A percentile compares a stretch with the other conserved stretches of the same genome.
These are phyloP conservation scores for Nigrospora sphaerica DNA, from an alignment of 2,329 filamentous ascomycete genomes.

Conservation along the genomic window DNA sequence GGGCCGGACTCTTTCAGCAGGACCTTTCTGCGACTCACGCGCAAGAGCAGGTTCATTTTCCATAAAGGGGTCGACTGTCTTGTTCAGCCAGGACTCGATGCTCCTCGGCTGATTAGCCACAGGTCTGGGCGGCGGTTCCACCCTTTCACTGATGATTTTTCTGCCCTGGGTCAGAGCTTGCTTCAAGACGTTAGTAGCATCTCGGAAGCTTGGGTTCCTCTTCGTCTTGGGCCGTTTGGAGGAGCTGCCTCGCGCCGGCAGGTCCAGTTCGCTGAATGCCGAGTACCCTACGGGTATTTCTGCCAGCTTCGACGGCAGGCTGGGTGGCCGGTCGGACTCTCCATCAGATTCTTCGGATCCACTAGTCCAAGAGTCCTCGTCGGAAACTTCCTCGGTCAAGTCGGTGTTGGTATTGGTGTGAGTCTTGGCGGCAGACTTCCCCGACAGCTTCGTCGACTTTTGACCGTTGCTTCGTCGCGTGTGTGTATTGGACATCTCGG, in stretches of 20 bases:
- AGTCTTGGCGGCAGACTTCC: conserved; percentile 11
- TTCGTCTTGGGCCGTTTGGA: conserved; percentile 38
- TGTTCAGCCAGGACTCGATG: conserved; percentile 60
- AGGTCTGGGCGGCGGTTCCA: conserved; percentile 44
- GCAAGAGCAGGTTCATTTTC: conserved; percentile 25
- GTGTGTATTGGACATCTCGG: conserved; percentile 28
- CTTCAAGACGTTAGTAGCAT: conserved; percentile 55
- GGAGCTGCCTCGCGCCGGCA: conserved; percentile 41
- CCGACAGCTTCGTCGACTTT: conserved; percentile 12
- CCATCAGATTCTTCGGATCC: conserved; percentile 25
- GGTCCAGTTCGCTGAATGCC: conserved; percentile 58
- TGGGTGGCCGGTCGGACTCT: conserved; percentile 29
- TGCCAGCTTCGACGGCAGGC: conserved; percentile 41
- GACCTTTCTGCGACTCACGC: conserved; percentile 21
- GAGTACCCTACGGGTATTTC: conserved; percentile 59
- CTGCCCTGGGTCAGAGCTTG: conserved; percentile 58
- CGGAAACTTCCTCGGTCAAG: conserved; percentile 22
- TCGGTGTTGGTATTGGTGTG: conserved; percentile 17
- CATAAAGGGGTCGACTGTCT: conserved; percentile 56
- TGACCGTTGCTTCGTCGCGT: conserved; percentile 26
- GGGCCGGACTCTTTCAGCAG: conserved; percentile 27
- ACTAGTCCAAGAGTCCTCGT: conserved; percentile 23
- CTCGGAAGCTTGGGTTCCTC: conserved; percentile 50
- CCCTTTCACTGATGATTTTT: conserved; percentile 56
- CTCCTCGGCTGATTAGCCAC: conserved; percentile 51